A percentile compares a stretch with the other conserved stretches of the same genome.
These are phyloP conservation scores for Artemisia tridentata DNA, from an alignment of 129 eudicot genomes.

Conservation along the genomic window DNA sequence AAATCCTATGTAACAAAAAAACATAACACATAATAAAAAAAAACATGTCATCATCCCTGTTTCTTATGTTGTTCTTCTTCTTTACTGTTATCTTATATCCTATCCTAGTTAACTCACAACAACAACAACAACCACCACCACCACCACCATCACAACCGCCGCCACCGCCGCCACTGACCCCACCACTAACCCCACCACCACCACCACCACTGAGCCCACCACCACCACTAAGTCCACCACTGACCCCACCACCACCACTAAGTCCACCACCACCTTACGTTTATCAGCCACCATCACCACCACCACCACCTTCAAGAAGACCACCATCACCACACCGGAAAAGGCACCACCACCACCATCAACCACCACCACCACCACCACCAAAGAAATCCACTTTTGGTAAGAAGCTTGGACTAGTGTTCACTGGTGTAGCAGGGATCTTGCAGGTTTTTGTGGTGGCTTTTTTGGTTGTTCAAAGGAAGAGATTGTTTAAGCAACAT, in stretches of 20 bases:
- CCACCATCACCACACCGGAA: conserved; percentile 3
- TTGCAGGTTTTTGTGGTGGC: conserved; percentile 47
- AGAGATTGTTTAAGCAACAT: conserved; percentile 39
- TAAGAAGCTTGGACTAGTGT: conserved; percentile 48
- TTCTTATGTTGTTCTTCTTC: too few relatives aligned
- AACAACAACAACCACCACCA: conserved; percentile 18
- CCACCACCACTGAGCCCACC: background rate
- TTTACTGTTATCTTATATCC: too few relatives aligned
- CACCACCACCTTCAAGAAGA: conserved; percentile 14
- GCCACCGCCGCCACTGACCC: conserved; percentile 23
- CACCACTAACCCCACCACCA: too few relatives aligned
- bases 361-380: background rate
- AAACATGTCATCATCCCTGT: too few relatives aligned
- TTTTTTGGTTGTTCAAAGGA: conserved; percentile 50
- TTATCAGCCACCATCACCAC: conserved; percentile 7
- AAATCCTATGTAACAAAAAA: too few relatives aligned
- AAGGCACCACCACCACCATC: background rate
- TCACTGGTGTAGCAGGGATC: conserved; percentile 45
- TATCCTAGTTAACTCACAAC: background rate
- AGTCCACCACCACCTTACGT: conserved; percentile 20
- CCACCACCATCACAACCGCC: conserved; percentile 18
- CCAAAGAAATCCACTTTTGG: conserved; percentile 33
- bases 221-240: background rate
- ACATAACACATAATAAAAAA: too few relatives aligned
- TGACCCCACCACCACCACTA: conserved; percentile 10